Conservation (phyloP, 495 filamentous ascomycete genomes). For the Apiosordaria backusii region DNA sequence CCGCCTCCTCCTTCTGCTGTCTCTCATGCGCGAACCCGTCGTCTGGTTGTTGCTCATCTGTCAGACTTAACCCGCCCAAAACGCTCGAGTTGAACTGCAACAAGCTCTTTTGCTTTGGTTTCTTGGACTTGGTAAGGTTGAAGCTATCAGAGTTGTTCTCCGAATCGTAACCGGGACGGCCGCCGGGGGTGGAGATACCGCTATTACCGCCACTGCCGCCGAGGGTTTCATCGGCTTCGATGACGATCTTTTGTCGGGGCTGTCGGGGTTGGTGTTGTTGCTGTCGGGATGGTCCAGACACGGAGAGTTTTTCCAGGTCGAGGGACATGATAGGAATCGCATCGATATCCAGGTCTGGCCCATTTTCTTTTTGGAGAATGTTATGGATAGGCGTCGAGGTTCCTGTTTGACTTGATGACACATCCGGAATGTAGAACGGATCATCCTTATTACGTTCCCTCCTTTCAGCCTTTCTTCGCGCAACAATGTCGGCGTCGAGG, state of each 20-base stretch:
- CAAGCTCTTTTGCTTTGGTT: constrained; percentile 50
- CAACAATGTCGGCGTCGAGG: constrained; percentile 59
- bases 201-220: constrained; percentile 41
- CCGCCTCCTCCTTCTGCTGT: constrained; percentile 64
- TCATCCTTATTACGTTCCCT: constrained; percentile 82
- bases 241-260: constrained; percentile 51
- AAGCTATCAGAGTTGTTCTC: constrained; percentile 40
- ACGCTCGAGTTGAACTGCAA: constrained; percentile 83
- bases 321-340: constrained; percentile 93
- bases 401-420: constrained; percentile 43
- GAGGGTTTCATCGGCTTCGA: constrained; percentile 59
- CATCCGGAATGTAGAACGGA: constrained; percentile 82
- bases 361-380: constrained; percentile 63
- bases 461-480: constrained; percentile 63
- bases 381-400: constrained; percentile 68
- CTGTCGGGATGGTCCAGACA: constrained; percentile 10
- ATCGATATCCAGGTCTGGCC: constrained; percentile 79
- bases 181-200: constrained; percentile 37
- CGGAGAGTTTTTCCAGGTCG: constrained; percentile 55
- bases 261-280: constrained; percentile 19
- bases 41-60: constrained; percentile 41
- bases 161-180: constrained; percentile 41
- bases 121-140: constrained; percentile 38
- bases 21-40: constrained; percentile 45
- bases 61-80: constrained; percentile 61